Percentiles rank a stretch among this genome's conserved stretches.
These are phyloP conservation scores for Camillea tinctor DNA, from an alignment of 2,329 filamentous ascomycete species.

Conservation along the genomic window DNA sequence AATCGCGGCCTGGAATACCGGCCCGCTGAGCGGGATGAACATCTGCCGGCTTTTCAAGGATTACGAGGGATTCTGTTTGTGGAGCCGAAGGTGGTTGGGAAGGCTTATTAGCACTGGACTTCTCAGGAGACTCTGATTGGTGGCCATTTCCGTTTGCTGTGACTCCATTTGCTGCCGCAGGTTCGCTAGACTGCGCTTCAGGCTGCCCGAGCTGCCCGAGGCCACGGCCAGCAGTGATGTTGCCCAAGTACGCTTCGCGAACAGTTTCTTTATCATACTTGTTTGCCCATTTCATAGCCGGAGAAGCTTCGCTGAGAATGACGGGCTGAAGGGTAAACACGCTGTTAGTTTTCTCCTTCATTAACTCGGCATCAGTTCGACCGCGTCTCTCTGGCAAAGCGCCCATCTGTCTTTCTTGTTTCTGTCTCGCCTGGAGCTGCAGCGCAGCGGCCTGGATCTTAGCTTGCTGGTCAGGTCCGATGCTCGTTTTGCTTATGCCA, in stretches of 20 bases:
- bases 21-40: slow-evolving; percentile 37
- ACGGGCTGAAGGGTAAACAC: slow-evolving; percentile 83
- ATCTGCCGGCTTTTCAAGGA: slow-evolving; percentile 39
- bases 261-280: slow-evolving; percentile 91
- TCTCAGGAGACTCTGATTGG: slow-evolving; percentile 42
- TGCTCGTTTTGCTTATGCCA: slow-evolving; percentile 72
- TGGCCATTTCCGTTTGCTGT: slow-evolving; percentile 32
- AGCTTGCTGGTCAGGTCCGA: slow-evolving; percentile 88
- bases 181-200: slow-evolving; percentile 43
- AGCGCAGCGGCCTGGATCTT: slow-evolving; percentile 89
- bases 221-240: slow-evolving; percentile 70
- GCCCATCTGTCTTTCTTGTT: slow-evolving; percentile 48
- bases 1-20: slow-evolving; percentile 33
- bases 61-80: slow-evolving; percentile 17
- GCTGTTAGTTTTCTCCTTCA: slow-evolving; percentile 78
- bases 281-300: slow-evolving; percentile 94
- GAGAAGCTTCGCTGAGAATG: slow-evolving; percentile 82
- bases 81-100: slow-evolving; percentile 29
- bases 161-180: slow-evolving; percentile 23
- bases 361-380: slow-evolving; percentile 55
- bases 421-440: slow-evolving; percentile 70
- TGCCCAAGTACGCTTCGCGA: slow-evolving; percentile 79
- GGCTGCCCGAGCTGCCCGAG: slow-evolving; percentile 46
- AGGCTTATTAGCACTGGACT: slow-evolving; percentile 34
- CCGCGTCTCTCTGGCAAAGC: slow-evolving; percentile 47